Percentiles rank a stretch among this genome's conserved stretches.
These are phyloP conservation scores for Fusarium sacchari DNA, from an alignment of 2,329 filamentous ascomycete genomes.

Conservation along the genomic window DNA sequence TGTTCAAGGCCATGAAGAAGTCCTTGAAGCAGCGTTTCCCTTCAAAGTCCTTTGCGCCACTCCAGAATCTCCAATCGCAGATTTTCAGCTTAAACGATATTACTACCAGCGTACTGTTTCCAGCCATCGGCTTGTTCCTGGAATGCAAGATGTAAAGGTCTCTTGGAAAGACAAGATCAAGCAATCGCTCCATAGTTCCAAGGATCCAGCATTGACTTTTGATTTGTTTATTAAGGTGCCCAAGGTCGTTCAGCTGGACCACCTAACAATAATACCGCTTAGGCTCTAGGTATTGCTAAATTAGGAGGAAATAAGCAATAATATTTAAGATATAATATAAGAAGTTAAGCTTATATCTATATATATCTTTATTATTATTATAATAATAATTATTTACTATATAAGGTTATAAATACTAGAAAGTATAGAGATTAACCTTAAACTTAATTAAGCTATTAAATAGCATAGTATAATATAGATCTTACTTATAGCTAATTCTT, in stretches of 20 bases:
- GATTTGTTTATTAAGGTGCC: conserved; percentile 43
- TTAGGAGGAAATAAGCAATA: conserved; percentile 13
- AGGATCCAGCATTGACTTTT: conserved; percentile 47
- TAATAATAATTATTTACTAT: no score
- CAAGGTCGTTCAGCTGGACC: conserved; percentile 44
- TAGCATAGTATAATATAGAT: not conserved
- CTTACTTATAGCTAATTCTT: not conserved
- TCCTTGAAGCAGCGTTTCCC: conserved; percentile 34
- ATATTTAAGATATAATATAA: conserved; percentile 19
- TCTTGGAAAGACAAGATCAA: conserved; percentile 48
- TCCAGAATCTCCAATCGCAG: conserved; percentile 22
- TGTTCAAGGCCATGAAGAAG: not conserved
- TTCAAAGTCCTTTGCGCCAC: conserved; percentile 27
- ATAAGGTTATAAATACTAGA: no score
- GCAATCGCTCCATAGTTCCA: conserved; percentile 47
- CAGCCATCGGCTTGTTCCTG: conserved; percentile 46
- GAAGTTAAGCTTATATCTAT: conserved; percentile 24
- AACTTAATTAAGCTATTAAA: not conserved
- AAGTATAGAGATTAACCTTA: no score
- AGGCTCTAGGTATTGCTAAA: conserved; percentile 25
- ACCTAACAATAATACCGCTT: conserved; percentile 38
- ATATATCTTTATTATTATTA: no score
- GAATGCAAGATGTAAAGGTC: conserved; percentile 42
- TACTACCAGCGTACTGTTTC: not conserved
- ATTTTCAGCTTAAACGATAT: conserved; percentile 13